Evolutionary conservation across 2,329 filamentous ascomycete genomes (phyloP).

Genomic region (Penicillium sp.): DNA sequence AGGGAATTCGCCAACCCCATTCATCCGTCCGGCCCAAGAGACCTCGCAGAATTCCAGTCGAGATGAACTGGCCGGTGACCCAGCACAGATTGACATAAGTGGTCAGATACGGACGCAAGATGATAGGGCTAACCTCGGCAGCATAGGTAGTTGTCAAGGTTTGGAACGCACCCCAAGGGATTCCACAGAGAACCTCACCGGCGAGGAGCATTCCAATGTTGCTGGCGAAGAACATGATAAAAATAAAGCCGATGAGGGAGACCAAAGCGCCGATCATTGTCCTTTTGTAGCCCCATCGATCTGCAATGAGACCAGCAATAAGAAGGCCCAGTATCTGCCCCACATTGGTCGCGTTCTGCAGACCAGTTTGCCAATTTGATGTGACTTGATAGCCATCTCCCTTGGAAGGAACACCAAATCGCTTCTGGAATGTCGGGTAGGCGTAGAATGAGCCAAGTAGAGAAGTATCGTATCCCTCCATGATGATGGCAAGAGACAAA

Average conservation of each 20-base stretch:
- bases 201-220: neutral
- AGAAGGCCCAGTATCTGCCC: neutral
- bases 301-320: neutral
- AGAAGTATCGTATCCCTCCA: neutral
- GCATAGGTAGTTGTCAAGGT: neutral
- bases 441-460: neutral
- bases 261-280: neutral
- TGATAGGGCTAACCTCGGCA: neutral
- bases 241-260: neutral
- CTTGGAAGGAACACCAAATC: neutral
- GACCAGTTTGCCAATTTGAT: neutral
- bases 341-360: neutral
- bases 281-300: neutral
- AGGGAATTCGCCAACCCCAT: neutral
- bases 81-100: neutral
- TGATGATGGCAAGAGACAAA: neutral
- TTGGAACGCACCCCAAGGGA: neutral
- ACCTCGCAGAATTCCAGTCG: neutral
- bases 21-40: neutral
- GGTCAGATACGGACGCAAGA: neutral
- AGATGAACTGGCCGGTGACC: neutral
- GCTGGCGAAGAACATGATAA: neutral
- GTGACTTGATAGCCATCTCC: neutral
- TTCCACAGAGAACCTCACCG: neutral
- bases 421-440: conserved; percentile 1